Evolutionary conservation across 345 rosid genomes (phyloP), one percentile per base, ranked within the genome.

Genomic region (Aurinia saxatilis): DNA sequence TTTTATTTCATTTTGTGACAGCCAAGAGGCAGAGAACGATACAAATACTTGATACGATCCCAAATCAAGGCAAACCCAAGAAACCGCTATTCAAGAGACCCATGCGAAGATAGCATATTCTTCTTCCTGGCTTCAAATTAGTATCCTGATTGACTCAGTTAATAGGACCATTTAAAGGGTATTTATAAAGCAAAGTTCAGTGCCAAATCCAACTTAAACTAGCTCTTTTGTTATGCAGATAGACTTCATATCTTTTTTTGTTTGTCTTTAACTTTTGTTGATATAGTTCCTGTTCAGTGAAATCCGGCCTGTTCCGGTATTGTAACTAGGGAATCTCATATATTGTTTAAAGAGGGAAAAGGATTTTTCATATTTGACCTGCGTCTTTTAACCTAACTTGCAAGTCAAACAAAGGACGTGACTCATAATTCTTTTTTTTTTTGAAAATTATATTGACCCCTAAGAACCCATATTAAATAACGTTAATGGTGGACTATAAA

Each of bases 1-100:
- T 60, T 48, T 84, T 3, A 74, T 85, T 83, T 85, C 83, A 61
- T 68, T 14, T 37, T 66, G n/a, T 6, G 62, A 75, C 87, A 93
- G 99, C 95, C 48, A 93, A 88, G 84, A 87, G 67, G 78, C 91
- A 80, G 70, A 76, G 96, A 70, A 93, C 82, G 17, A 72, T 87
- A 67, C 95, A 93, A 71, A 84, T 93, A 1, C 80, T 93, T 83
- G 96, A 93, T 60, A 76, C 81, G 49, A 85, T 85, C 72, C 99
- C 99, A 1, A 84, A 87, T 74, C 95, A 77, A 60, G 77, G 67
- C 12, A 70, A 56, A 37, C 57, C 64, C 50, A 75, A 74, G 11
- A 82, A 76, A 67, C 81, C 81, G 54, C 78, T 69, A 38, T 69
- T 68, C 25, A 50, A 66, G 70, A 80, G 81, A 74, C 70, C 80